Conservation (phyloP, 305 asterid species). For the Fraxinus baroniana region DNA sequence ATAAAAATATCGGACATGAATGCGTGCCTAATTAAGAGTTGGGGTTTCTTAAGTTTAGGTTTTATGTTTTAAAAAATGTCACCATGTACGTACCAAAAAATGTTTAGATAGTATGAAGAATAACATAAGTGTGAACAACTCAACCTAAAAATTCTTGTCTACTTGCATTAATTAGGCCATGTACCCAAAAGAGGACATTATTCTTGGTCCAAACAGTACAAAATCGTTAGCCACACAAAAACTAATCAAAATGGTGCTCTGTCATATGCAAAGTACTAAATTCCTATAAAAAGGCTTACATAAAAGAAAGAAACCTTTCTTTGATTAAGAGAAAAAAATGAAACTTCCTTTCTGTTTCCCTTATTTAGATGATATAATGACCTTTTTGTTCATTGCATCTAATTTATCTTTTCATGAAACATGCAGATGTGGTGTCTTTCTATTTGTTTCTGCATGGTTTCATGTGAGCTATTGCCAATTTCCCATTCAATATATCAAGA, state of each 20-base stretch:
- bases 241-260: not conserved
- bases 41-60: not conserved
- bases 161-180: not conserved
- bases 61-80: too few species aligned
- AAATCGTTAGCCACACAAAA: not conserved
- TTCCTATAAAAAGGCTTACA: not conserved
- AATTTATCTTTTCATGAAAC: not conserved
- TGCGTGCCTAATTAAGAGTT: not conserved
- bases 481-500: not conserved
- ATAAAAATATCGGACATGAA: not conserved
- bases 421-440: not conserved
- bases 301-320: not conserved
- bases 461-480: not conserved
- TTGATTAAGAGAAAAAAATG: not conserved
- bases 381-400: not conserved
- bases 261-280: not conserved
- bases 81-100: too few species aligned
- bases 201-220: not conserved
- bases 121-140: not conserved
- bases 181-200: not conserved
- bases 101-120: not conserved
- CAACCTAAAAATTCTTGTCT: not conserved
- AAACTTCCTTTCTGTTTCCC: not conserved
- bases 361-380: not conserved
- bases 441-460: not conserved